Evolutionary conservation across 768 basidiomycete species (phyloP), one percentile per base, ranked within the genome.

Genomic region (Lactarius indigo): DNA sequence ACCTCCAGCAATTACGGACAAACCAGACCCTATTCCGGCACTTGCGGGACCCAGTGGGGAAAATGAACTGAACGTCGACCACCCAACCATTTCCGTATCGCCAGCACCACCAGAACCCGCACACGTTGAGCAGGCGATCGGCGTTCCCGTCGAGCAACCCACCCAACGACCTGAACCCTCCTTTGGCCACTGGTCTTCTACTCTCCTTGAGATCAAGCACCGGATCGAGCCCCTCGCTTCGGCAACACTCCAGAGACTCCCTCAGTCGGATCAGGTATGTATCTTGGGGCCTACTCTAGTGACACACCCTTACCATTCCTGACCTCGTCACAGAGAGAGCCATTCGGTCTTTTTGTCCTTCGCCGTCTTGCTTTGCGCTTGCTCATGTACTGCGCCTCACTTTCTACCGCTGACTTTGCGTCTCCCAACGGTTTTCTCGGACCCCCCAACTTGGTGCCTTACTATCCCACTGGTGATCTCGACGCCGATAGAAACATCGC

Each of bases 391-490:
- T 28, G 37, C 17, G 66, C 66, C 6, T 67, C 62, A 2, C 33
- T 67, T 44, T 42, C 57, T 5, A 44, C 66, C 15, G 57, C 62
- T 17, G 50, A 67, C 26, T 64, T 64, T 23, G 52, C 52, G 15
- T 44, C 66, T 26, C 50, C 62, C 35, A 41, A 63, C 26, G 66
- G 66, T n/a, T 67, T 44, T 57, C 15, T 67, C 9, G 58, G 62
- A 6, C 52, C 52, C 17, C 1, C 26, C 20, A 37, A 33, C 20
- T 37, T 42, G 10, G 52, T 50, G 8, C 50, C 42, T 10, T 67
- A 64, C 33, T 67, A 64, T 31, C 66, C 66, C 5, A 64, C 62
- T 4, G 66, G 66, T 2, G 63, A 67, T 44, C 31, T 47, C 28
- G 39, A 47, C 15, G 17, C 20, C 5, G 66, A 67, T 56, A 55